A percentile compares a stretch with the other conserved stretches of the same genome.
Evolutionary conservation across 257 asterid genomes (phyloP).

Genomic region (Nicotiana attenuata): DNA sequence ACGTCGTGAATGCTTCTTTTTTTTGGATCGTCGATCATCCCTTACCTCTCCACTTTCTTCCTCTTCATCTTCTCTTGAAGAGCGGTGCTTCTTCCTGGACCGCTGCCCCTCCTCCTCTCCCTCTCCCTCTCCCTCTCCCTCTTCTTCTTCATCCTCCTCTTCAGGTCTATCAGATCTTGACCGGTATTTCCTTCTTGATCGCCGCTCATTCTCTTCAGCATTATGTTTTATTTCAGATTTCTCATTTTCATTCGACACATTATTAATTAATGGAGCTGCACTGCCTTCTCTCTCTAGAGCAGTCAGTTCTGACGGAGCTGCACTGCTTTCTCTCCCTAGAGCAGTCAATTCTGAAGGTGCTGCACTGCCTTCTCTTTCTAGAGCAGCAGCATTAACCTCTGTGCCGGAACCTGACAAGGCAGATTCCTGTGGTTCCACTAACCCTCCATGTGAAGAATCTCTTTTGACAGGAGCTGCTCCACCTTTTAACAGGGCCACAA

Average conservation of each 20-base stretch:
- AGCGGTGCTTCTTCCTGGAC: conserved; percentile 24
- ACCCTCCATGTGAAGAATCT: conserved; percentile 46
- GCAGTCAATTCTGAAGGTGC: not conserved
- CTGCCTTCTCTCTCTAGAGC: conserved; percentile 40
- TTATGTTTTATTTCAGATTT: conserved; percentile 22
- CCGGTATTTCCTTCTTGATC: conserved; percentile 36
- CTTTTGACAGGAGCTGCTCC: conserved; percentile 45
- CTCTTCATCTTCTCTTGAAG: conserved; percentile 25
- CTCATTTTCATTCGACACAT: conserved; percentile 27
- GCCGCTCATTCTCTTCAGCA: conserved; percentile 39
- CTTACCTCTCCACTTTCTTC: conserved; percentile 32
- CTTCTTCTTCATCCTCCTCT: conserved; percentile 29
- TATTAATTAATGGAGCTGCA: conserved; percentile 32
- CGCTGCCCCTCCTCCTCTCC: conserved; percentile 25
- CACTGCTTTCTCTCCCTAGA: conserved; percentile 41
- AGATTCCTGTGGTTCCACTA: conserved; percentile 53
- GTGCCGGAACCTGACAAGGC: conserved; percentile 25
- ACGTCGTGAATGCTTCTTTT: conserved; percentile 30
- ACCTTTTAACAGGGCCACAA: conserved; percentile 73
- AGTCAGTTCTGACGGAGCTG: conserved; percentile 23
- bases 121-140: conserved; percentile 29
- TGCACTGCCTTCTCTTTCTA: conserved; percentile 39
- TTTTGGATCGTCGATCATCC: conserved; percentile 24
- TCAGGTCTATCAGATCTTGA: conserved; percentile 42
- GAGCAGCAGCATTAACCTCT: conserved; percentile 25